Percentiles rank a stretch among this genome's conserved stretches.
Evolutionary conservation across 371 early-diverging fungal genomes (phyloP).

Genomic region (Dichotomocladium elegans): DNA sequence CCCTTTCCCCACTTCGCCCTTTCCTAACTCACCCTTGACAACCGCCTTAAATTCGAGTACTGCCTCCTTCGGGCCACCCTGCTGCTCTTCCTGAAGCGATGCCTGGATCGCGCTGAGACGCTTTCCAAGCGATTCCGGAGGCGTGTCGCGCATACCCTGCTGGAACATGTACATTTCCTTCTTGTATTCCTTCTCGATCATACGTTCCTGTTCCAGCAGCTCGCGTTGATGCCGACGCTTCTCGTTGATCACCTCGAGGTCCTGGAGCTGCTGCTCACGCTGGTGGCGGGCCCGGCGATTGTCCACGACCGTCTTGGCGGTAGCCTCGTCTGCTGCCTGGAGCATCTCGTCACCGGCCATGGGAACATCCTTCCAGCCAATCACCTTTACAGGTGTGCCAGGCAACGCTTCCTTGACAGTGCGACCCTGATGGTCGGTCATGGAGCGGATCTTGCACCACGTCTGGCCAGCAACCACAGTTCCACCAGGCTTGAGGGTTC

Average conservation of each 20-base stretch:
- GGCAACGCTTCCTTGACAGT: slow-evolving; percentile 77
- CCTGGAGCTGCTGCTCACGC: slow-evolving; percentile 58
- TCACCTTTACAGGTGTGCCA: slow-evolving; percentile 83
- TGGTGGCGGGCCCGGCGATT: slow-evolving; percentile 62
- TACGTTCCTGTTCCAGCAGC: slow-evolving; percentile 60
- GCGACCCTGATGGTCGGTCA: slow-evolving; percentile 78
- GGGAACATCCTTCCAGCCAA: slow-evolving; percentile 93
- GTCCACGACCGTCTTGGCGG: slow-evolving; percentile 76
- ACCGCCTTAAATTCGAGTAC: slow-evolving; percentile 49
- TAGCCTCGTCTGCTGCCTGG: slow-evolving; percentile 67
- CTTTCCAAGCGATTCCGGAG: slow-evolving; percentile 51
- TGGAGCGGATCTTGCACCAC: slow-evolving; percentile 85
- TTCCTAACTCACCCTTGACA: slow-evolving; percentile 56
- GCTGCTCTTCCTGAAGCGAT: slow-evolving; percentile 12
- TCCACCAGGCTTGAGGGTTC: slow-evolving; percentile 75
- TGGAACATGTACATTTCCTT: slow-evolving; percentile 70
- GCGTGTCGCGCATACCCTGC: slow-evolving; percentile 53
- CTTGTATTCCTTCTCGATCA: slow-evolving; percentile 52
- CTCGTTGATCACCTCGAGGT: slow-evolving; percentile 76
- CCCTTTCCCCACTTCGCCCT: no score
- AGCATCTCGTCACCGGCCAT: slow-evolving; percentile 87
- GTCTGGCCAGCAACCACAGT: slow-evolving; percentile 80
- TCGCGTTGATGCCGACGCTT: slow-evolving; percentile 60
- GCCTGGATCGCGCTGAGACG: slow-evolving; percentile 35
- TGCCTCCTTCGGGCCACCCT: slow-evolving; percentile 27